These are phyloP conservation scores for Fusarium temperatum DNA, from an alignment of 2,329 filamentous ascomycete genomes.

Conservation along the genomic window DNA sequence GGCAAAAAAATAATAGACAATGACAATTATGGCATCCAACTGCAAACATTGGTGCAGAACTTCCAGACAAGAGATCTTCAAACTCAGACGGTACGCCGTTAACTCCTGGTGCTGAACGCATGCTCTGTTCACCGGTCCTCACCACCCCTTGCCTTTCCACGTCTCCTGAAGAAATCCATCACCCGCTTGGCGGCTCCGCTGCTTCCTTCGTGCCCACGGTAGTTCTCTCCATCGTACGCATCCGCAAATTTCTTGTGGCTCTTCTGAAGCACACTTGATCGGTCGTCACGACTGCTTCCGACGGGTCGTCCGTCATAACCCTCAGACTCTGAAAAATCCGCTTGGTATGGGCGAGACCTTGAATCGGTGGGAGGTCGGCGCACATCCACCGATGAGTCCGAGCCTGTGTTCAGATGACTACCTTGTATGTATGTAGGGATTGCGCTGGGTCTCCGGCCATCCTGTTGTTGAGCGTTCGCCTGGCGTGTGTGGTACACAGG, in stretches of 20 bases:
- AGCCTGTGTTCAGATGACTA: constrained; percentile 59
- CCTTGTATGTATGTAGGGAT: constrained; percentile 59
- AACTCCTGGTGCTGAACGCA: constrained; percentile 36
- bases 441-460: constrained; percentile 52
- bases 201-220: constrained; percentile 77
- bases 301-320: constrained; percentile 53
- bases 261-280: constrained; percentile 77
- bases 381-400: constrained; percentile 63
- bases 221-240: constrained; percentile 80
- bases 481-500: constrained; percentile 55
- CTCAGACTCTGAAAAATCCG: constrained; percentile 54
- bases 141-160: constrained; percentile 77
- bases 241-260: constrained; percentile 88
- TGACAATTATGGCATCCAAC: constrained; percentile 43
- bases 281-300: constrained; percentile 51
- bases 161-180: constrained; percentile 96
- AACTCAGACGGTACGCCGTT: constrained; percentile 34
- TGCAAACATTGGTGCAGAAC: constrained; percentile 35
- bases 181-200: constrained; percentile 89
- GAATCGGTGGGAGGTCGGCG: constrained; percentile 53
- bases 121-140: constrained; percentile 58
- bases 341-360: constrained; percentile 55
- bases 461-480: constrained; percentile 52
- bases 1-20: constrained; percentile 38
- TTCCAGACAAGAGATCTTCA: constrained; percentile 38